phyloP scores from a whole-genome alignment of 768 basidiomycete species.

The Mycena galericulata region DNA sequence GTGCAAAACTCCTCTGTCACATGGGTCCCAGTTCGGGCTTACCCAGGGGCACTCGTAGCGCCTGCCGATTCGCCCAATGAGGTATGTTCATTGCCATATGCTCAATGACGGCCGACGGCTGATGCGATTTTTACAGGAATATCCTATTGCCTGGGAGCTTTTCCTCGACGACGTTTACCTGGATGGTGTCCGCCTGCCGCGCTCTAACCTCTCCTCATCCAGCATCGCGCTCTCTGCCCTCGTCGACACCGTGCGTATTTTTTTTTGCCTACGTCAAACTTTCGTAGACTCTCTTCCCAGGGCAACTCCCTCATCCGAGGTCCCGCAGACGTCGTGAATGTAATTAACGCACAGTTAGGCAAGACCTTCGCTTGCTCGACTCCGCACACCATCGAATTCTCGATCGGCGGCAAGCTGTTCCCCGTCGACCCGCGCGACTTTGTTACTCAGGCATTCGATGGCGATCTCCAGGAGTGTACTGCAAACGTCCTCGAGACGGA shows the following conservation, averaged over 20 bases:
- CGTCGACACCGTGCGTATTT: slow-evolving; percentile 72
- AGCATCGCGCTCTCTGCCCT: slow-evolving; percentile 70
- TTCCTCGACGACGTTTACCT: slow-evolving; percentile 78
- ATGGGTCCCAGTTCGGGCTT: slow-evolving; percentile 74
- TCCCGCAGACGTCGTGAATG: slow-evolving; percentile 70
- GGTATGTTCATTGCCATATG: slow-evolving; percentile 50
- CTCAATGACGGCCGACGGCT: neutral
- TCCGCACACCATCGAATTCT: slow-evolving; percentile 74
- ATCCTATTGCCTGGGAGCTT: slow-evolving; percentile 80
- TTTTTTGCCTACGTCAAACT: neutral
- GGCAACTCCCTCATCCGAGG: slow-evolving; percentile 85
- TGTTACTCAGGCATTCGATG: slow-evolving; percentile 53
- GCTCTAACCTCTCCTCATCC: slow-evolving; percentile 61
- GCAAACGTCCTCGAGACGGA: slow-evolving; percentile 74
- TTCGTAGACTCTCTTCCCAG: slow-evolving; percentile 45
- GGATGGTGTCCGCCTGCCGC: slow-evolving; percentile 70
- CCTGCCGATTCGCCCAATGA: slow-evolving; percentile 70
- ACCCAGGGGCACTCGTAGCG: slow-evolving; percentile 68
- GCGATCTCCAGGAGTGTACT: slow-evolving; percentile 57
- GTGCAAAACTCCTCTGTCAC: slow-evolving; percentile 64
- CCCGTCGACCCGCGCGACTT: slow-evolving; percentile 85
- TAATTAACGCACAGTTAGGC: slow-evolving; percentile 57
- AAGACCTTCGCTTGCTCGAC: slow-evolving; percentile 64
- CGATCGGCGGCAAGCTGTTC: slow-evolving; percentile 76
- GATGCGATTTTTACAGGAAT: slow-evolving; percentile 50